Evolutionary conservation across 2,329 filamentous ascomycete genomes (phyloP).

Genomic region (Zarea fungicola): DNA sequence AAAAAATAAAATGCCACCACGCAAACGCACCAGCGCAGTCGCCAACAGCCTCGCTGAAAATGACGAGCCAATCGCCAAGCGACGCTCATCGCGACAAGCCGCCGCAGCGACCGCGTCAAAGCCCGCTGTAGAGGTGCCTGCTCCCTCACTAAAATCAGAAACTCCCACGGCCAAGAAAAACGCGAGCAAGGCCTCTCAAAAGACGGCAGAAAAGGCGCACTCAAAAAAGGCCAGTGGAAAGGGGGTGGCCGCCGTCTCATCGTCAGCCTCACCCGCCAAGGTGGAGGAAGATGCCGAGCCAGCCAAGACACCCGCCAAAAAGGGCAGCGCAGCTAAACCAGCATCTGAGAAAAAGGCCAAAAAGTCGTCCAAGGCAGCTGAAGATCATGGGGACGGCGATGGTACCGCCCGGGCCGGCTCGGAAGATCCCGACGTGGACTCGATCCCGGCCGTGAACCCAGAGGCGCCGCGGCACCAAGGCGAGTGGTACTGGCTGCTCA

Average conservation of each 20-base stretch:
- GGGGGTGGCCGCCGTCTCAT: background rate
- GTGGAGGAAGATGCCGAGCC: background rate
- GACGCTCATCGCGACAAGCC: constrained; percentile 24
- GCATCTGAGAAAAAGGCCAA: constrained; percentile 3
- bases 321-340: background rate
- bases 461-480: constrained; percentile 36
- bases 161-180: background rate
- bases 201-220: background rate
- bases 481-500: constrained; percentile 70
- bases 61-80: constrained; percentile 21
- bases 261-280: too few relatives aligned
- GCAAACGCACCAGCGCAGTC: constrained; percentile 17
- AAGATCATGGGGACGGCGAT: background rate
- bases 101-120: constrained; percentile 10
- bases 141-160: background rate
- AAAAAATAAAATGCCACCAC: constrained; percentile 20
- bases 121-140: background rate
- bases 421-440: constrained; percentile 26
- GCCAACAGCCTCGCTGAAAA: constrained; percentile 10
- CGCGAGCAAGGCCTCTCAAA: background rate
- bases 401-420: constrained; percentile 18
- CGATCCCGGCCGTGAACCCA: constrained; percentile 32
- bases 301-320: background rate
- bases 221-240: background rate
- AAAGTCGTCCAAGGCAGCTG: background rate